Base-by-base conservation (phyloP, 805 yeast species). In the Candida cerambycidarum region DNA sequence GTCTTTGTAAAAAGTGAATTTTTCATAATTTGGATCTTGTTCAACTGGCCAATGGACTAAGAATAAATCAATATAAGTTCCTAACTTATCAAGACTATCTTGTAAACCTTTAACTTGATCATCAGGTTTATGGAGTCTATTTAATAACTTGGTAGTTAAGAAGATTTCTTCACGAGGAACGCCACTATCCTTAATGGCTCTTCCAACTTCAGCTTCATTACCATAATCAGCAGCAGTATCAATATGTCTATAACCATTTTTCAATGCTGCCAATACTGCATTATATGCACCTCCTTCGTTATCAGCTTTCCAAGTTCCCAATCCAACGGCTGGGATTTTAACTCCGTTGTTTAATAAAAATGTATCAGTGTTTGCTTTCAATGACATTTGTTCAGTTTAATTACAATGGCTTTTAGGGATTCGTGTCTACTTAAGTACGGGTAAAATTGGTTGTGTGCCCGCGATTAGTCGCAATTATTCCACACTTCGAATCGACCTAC, bases 31-130 rank as follows among this genome's bases (percentile, higher is more conserved):
- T 71, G 41, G 39, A 35, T 49, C 34, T 16, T 31, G 21, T 11
- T 62, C 53, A 32, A 51, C 53, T 6, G 96, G 96, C 95, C 95
- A 88, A 64, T 88, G 96, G 59, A 87, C 76, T 58, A 88, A 73
- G 58, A 82, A 81, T 45, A 88, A 68, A 59, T 88, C 96, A 39
- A 88, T 82, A 56, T 88, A 88, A 39, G 83, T 92, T 0, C 82
- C 83, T 49, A 87, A 70, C 55, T 82, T 79, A 53, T 71, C 52
- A 55, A 87, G 70, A 5, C 90, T 82, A 41, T 63, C 67, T 12
- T 80, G 74, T 35, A 86, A 63, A 12, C 83, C 85, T 17, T 56
- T 63, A 24, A 56, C 76, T 12, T 81, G 80, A 44, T 71, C 61
- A 11, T 81, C 80, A 43, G 71, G 60, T 49, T 69, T 59, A 66